Evolutionary conservation across 2,329 filamentous ascomycete species (phyloP), one percentile per base, ranked within the genome.

Genomic region (Epicoccum sorghinum): DNA sequence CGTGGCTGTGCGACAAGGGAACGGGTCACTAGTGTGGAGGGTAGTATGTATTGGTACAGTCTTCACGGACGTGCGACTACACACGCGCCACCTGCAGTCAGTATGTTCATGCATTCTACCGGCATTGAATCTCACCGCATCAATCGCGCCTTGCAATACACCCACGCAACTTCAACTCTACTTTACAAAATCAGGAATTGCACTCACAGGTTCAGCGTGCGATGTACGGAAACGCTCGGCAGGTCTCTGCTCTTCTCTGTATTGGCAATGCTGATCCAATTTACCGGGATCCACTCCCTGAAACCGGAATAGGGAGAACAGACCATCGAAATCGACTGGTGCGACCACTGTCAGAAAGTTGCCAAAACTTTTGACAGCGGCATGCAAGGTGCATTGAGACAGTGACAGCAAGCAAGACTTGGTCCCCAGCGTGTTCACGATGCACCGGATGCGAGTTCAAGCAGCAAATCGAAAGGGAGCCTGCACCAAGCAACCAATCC

Each of bases 321-420:
- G 41, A 47, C 52, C 36, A 47, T 47, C 33, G 30, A 10, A 32
- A 22, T 13, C 42, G n/a, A 32, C 22, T 35, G 45, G 52, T 55
- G 37, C 52, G 18, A 47, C 46, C 52, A 29, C 32, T 22, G 37
- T 33, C 32, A 38, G 48, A 55, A 55, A 18, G 24, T 41, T 41
- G 45, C 41, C 46, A 45, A 30, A 44, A 14, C 18, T n/a, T n/a
- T 36, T 32, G 47, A 47, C 37, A 44, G 47, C 43, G 43, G 43
- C 24, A 51, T 43, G 53, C 53, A 56, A 52, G 53, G 53, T 50
- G 35, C 27, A 33, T 33, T 46, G 43, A 52, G 43, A 51, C 53
- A 36, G n/a, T 32, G 43, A 40, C 53, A 56, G 35, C 47, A 25
- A 40, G 23, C 38, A 18, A 44, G 18, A 38, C 30, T 7, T 46